These are phyloP conservation scores for Malus hybrid DNA, from an alignment of 331 rosid genomes.

Conservation along the genomic window DNA sequence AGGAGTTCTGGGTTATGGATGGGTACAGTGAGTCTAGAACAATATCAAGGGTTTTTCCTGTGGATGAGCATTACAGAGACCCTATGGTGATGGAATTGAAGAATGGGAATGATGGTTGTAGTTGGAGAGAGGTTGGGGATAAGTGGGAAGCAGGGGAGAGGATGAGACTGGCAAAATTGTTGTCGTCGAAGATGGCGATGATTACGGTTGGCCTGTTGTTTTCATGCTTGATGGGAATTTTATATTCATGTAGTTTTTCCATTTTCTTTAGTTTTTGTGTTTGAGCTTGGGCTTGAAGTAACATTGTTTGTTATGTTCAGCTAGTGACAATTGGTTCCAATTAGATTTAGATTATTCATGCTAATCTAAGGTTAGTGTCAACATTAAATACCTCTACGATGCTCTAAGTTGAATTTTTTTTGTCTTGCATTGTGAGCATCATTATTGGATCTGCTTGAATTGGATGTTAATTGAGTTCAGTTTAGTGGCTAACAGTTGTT, in stretches of 20 bases:
- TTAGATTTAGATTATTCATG: too few relatives aligned
- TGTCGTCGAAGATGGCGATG: slow-evolving; percentile 41
- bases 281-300: neutral
- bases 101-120: slow-evolving; percentile 26
- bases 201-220: slow-evolving; percentile 33
- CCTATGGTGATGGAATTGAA: slow-evolving; percentile 63
- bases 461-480: too few relatives aligned
- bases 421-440: too few relatives aligned
- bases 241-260: slow-evolving; percentile 54
- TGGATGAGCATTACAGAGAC: slow-evolving; percentile 60
- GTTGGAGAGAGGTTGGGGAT: slow-evolving; percentile 49
- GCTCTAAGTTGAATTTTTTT: too few relatives aligned
- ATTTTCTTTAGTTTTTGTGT: neutral
- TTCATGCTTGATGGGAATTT: slow-evolving; percentile 75
- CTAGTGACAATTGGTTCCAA: neutral
- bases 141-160: slow-evolving; percentile 30
- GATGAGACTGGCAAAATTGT: slow-evolving; percentile 63
- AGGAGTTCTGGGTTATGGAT: slow-evolving; percentile 88
- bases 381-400: too few relatives aligned
- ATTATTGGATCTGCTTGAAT: too few relatives aligned
- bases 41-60: slow-evolving; percentile 72
- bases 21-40: slow-evolving; percentile 81
- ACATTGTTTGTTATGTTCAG: neutral
- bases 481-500: too few relatives aligned
- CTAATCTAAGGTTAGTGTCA: too few relatives aligned